Conservation (phyloP, 192 early-diverging fungal genomes). For the Funneliformis mosseae region DNA sequence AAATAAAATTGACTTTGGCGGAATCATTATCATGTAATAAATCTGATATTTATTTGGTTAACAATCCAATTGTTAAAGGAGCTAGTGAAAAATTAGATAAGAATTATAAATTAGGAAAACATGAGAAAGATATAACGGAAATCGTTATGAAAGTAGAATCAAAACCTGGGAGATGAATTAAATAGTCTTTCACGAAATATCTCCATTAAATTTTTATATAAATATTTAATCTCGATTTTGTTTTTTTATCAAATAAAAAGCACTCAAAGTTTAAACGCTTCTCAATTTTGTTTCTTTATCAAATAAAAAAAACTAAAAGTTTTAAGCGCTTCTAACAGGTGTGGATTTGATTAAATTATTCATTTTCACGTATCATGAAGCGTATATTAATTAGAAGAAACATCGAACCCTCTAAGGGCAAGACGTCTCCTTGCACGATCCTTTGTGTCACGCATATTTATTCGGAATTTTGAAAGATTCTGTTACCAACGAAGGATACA, state of each 20-base stretch:
- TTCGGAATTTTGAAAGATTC: neutral
- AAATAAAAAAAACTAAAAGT: neutral
- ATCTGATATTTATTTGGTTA: neutral
- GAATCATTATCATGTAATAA: too few species aligned
- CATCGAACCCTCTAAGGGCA: too few species aligned
- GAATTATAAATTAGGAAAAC: neutral
- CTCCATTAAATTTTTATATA: too few species aligned
- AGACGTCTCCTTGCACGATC: neutral
- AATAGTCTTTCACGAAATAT: too few species aligned
- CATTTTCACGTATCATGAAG: neutral
- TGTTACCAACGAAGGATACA: neutral
- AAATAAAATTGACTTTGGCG: neutral
- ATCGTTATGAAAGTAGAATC: neutral
- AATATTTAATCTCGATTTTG: too few species aligned
- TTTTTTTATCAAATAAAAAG: too few species aligned
- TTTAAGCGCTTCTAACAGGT: neutral
- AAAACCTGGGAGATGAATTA: too few species aligned
- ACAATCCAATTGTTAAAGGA: constrained; percentile 7
- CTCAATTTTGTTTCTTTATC: too few species aligned
- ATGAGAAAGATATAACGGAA: neutral
- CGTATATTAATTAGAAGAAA: neutral
- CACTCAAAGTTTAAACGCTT: too few species aligned
- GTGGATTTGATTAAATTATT: neutral
- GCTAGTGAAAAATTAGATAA: constrained; percentile 1
- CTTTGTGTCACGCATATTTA: neutral